phyloP scores from a whole-genome alignment of 75 land plant genomes.

The Pinus albicaulis region DNA sequence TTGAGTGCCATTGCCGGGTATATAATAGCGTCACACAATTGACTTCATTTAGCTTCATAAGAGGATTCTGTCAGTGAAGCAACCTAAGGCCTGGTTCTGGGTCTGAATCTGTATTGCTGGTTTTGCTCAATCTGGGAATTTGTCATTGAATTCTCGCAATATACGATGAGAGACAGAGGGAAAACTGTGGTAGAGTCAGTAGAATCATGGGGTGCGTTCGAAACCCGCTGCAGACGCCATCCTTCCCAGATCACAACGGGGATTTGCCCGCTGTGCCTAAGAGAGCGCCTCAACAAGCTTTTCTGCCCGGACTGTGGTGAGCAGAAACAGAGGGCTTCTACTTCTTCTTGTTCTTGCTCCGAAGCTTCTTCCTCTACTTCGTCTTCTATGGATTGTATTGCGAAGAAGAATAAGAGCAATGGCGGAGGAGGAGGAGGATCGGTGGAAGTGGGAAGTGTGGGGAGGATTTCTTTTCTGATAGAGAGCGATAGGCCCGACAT shows the following conservation, averaged over 20 bases:
- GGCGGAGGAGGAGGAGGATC: constrained; percentile 3
- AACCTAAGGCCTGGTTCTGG: too few species aligned
- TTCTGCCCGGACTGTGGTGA: constrained; percentile 60
- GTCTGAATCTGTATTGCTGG: too few species aligned
- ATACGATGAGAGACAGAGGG: too few species aligned
- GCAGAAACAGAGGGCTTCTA: constrained; percentile 14
- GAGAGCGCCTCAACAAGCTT: constrained; percentile 36
- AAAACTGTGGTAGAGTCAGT: too few species aligned
- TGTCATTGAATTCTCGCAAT: too few species aligned
- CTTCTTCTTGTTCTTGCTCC: constrained; percentile 59
- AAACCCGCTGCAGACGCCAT: constrained; percentile 2
- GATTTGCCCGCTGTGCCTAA: constrained; percentile 45
- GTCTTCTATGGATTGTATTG: constrained; percentile 11
- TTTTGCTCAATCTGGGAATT: too few species aligned
- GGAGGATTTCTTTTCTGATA: constrained; percentile 46
- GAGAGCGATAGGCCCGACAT: constrained; percentile 32
- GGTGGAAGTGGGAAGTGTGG: constrained; percentile 42
- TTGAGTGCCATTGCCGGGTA: too few species aligned
- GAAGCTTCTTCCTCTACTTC: constrained; percentile 34
- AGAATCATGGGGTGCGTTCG: not conserved
- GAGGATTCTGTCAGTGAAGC: too few species aligned
- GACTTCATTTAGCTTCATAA: too few species aligned
- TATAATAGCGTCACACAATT: too few species aligned
- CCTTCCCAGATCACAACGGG: constrained; percentile 10
- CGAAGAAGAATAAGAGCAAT: not conserved